Evolutionary conservation across 768 basidiomycete species (phyloP).

Genomic region (Mycena leptocephala): DNA sequence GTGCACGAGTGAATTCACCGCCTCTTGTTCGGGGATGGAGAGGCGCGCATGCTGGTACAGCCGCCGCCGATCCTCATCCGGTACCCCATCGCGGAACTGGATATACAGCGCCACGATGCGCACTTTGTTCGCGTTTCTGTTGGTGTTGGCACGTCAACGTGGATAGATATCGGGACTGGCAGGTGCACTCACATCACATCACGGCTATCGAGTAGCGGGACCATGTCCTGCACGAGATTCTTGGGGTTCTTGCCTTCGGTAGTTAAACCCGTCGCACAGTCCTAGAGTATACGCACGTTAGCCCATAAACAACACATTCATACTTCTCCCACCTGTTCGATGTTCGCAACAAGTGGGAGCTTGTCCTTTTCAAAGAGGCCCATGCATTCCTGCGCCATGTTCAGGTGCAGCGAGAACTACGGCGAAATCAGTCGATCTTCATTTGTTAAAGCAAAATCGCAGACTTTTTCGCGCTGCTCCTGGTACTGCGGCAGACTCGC

Average conservation of each 20-base stretch:
- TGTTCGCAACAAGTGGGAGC: conserved; percentile 84
- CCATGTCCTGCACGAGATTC: conserved; percentile 97
- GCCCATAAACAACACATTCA: conserved; percentile 10
- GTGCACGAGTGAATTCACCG: conserved; percentile 88
- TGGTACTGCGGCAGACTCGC: conserved; percentile 95
- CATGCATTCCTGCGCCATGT: conserved; percentile 99
- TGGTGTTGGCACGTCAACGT: conserved; percentile 6
- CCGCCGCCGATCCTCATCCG: conserved; percentile 96
- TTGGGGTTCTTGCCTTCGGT: conserved; percentile 96
- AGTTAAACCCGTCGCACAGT: conserved; percentile 94
- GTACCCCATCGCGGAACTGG: conserved; percentile 95
- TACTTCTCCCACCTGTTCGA: conserved; percentile 83
- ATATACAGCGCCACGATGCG: conserved; percentile 97
- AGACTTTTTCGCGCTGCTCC: conserved; percentile 94
- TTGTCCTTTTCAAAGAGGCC: conserved; percentile 91
- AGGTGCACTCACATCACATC: conserved; percentile 78
- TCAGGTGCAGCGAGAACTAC: conserved; percentile 96
- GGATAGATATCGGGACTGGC: neutral
- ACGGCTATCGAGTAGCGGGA: conserved; percentile 91
- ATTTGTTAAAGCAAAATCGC: conserved; percentile 14
- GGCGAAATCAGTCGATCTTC: neutral
- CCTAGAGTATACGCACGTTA: conserved; percentile 65
- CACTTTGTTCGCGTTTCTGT: conserved; percentile 92
- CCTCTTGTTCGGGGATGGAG: conserved; percentile 91
- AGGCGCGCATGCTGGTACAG: conserved; percentile 96